Evolutionary conservation across 345 rosid genomes (phyloP).

Genomic region (Bruguiera gymnorhiza): DNA sequence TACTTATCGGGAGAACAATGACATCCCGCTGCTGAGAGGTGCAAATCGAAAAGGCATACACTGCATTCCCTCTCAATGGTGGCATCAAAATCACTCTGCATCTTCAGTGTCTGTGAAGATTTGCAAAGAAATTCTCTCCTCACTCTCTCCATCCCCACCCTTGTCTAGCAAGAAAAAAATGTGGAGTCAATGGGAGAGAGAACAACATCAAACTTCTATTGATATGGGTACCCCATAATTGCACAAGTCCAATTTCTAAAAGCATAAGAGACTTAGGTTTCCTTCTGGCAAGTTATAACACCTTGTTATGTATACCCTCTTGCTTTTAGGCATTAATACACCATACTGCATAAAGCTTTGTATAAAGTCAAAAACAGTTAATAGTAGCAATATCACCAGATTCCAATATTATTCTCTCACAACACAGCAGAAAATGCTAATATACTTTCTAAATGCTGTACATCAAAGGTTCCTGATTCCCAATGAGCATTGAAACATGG

Average conservation of each 20-base stretch:
- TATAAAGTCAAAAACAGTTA: background rate
- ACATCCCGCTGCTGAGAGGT: conserved; percentile 97
- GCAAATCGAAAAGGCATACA: conserved; percentile 87
- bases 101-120: conserved; percentile 65
- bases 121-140: conserved; percentile 63
- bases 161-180: conserved; percentile 45
- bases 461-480: background rate
- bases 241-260: background rate
- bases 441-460: too few relatives aligned
- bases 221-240: background rate
- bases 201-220: conserved; percentile 1
- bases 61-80: conserved; percentile 86
- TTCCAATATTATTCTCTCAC: background rate
- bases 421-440: too few relatives aligned
- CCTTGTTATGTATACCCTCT: too few relatives aligned
- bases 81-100: conserved; percentile 88
- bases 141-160: conserved; percentile 70
- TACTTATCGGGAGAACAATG: conserved; percentile 85
- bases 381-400: background rate
- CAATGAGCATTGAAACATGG: background rate
- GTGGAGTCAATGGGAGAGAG: conserved; percentile 15
- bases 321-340: background rate
- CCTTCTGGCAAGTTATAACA: too few relatives aligned
- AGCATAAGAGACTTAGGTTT: too few relatives aligned
- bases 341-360: background rate